These are phyloP conservation scores for Euptelea pleiosperma DNA, from an alignment of 164 flowering plant genomes.

Conservation along the genomic window DNA sequence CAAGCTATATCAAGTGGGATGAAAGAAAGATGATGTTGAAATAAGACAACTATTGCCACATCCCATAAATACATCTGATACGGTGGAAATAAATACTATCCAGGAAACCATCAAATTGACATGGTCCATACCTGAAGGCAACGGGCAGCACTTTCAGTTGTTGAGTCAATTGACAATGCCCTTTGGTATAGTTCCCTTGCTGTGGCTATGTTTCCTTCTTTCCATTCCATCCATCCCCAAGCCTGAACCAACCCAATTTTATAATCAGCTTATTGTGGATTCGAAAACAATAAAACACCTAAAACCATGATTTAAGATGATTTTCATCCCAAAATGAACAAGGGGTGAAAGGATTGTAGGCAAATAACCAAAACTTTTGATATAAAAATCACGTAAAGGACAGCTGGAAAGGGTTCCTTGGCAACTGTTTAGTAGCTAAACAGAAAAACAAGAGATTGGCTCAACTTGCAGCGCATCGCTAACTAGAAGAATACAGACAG, in stretches of 20 bases:
- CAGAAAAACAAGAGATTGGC: too few species aligned
- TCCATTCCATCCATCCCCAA: conserved; percentile 99
- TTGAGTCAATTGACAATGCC: conserved; percentile 66
- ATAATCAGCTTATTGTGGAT: conserved; percentile 10
- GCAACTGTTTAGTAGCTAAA: too few species aligned
- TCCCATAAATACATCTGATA: not conserved
- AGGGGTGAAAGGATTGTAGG: not conserved
- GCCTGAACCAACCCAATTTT: conserved; percentile 46
- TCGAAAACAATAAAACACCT: not conserved
- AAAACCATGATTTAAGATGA: not conserved
- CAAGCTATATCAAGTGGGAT: too few species aligned
- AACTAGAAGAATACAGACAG: too few species aligned
- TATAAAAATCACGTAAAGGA: too few species aligned
- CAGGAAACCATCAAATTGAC: not conserved
- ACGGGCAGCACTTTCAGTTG: conserved; percentile 87
- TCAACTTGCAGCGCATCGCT: too few species aligned
- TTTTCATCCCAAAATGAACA: not conserved
- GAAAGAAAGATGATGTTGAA: not conserved
- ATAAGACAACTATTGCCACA: not conserved
- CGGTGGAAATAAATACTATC: not conserved
- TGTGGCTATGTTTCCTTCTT: conserved; percentile 75
- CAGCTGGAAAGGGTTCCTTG: too few species aligned
- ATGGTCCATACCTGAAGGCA: conserved; percentile 72
- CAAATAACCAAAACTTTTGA: too few species aligned
- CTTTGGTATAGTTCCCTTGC: conserved; percentile 84